Evolutionary conservation across 148 eudicot species (phyloP).

Genomic region (Bassia scoparia): DNA sequence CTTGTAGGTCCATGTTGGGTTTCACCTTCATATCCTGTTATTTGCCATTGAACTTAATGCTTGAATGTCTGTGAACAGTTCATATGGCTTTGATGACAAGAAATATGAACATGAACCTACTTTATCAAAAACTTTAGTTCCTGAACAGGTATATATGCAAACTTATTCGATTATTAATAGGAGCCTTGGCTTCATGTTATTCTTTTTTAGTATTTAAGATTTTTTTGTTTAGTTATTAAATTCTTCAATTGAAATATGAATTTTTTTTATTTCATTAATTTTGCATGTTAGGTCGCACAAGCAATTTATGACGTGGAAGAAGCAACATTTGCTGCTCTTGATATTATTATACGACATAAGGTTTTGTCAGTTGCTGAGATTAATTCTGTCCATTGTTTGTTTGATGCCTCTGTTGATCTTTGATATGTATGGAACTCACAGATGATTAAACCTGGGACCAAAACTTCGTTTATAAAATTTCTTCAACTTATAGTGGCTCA

Average conservation of each 20-base stretch:
- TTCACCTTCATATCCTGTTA: neutral
- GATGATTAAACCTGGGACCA: constrained; percentile 84
- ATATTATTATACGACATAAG: constrained; percentile 71
- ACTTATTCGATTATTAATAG: neutral
- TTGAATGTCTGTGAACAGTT: constrained; percentile 40
- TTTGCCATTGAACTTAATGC: neutral
- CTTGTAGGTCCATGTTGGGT: neutral
- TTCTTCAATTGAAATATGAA: neutral
- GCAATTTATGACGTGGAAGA: constrained; percentile 91
- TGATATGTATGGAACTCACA: constrained; percentile 28
- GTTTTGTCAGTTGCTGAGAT: constrained; percentile 31
- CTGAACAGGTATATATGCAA: constrained; percentile 62
- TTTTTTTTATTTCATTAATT: constrained; percentile 12
- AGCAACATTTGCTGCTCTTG: constrained; percentile 78
- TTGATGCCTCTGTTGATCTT: constrained; percentile 19
- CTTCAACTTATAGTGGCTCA: constrained; percentile 87
- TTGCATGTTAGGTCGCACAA: constrained; percentile 54
- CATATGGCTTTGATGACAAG: constrained; percentile 71
- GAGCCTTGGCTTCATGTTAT: neutral
- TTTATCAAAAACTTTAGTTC: constrained; percentile 57
- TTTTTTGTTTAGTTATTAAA: no score
- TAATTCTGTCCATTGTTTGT: neutral
- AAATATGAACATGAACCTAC: constrained; percentile 75
- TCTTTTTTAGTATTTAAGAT: no score
- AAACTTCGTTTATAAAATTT: constrained; percentile 68